Percentiles rank a stretch among this genome's conserved stretches.
phyloP scores from a whole-genome alignment of 345 rosid genomes.

The Murraya paniculata region DNA sequence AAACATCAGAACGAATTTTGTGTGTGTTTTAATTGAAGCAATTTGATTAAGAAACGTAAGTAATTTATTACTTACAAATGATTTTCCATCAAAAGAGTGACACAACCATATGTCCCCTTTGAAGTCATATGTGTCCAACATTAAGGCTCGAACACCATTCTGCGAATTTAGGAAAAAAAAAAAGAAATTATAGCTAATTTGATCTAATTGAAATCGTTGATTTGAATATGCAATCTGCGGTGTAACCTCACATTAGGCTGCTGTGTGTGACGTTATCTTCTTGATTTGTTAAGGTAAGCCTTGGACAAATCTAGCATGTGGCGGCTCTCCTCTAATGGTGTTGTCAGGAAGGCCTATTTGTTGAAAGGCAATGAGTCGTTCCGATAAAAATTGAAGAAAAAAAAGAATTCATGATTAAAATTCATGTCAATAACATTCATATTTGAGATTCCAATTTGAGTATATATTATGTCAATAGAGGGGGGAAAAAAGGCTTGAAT shows the following conservation, averaged over 20 bases:
- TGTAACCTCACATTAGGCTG: slow-evolving; percentile 27
- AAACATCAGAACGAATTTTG: not conserved
- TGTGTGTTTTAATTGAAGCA: no score
- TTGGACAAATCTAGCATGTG: slow-evolving; percentile 20
- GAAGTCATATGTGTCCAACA: slow-evolving; percentile 65
- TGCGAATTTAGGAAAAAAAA: slow-evolving; percentile 4
- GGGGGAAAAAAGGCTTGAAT: no score
- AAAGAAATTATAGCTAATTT: not conserved
- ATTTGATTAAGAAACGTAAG: no score
- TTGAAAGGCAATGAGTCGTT: slow-evolving; percentile 57
- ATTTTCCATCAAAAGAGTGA: slow-evolving; percentile 46
- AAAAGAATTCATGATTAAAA: not conserved
- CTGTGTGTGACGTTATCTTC: slow-evolving; percentile 23
- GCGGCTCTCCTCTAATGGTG: slow-evolving; percentile 36
- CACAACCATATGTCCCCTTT: slow-evolving; percentile 59
- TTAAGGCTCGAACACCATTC: slow-evolving; percentile 66
- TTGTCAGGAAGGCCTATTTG: slow-evolving; percentile 50
- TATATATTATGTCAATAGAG: no score
- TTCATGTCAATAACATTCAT: not conserved
- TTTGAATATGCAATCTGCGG: not conserved
- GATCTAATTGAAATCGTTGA: not conserved
- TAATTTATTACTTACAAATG: slow-evolving; percentile 40
- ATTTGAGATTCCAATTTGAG: no score
- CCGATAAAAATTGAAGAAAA: slow-evolving; percentile 15
- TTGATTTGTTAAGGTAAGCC: slow-evolving; percentile 32